phyloP scores from a whole-genome alignment of 2,329 filamentous ascomycete genomes.

The Sarocladium kiliense region DNA sequence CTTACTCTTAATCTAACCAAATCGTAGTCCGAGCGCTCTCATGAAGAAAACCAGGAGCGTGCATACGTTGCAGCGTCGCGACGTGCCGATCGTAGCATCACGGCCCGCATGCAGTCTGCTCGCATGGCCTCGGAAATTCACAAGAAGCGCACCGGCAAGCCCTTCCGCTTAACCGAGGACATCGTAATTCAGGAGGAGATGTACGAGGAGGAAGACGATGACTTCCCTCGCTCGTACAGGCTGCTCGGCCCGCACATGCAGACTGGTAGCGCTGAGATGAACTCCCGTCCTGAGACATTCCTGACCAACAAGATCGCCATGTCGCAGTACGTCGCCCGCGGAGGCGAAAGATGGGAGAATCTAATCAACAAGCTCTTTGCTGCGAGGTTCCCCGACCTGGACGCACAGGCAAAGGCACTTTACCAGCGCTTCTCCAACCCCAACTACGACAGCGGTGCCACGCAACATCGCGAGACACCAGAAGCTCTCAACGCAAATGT shows the following conservation, averaged over 20 bases:
- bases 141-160: constrained; percentile 79
- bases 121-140: constrained; percentile 86
- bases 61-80: constrained; percentile 91
- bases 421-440: constrained; percentile 14
- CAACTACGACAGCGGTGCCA: constrained; percentile 5
- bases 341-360: constrained; percentile 32
- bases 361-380: constrained; percentile 43
- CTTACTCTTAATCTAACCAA: background rate
- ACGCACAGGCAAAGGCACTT: constrained; percentile 20
- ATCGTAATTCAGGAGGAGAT: constrained; percentile 89
- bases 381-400: constrained; percentile 37
- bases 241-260: constrained; percentile 58
- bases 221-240: constrained; percentile 62
- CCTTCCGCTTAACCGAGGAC: constrained; percentile 74
- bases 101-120: constrained; percentile 84
- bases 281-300: constrained; percentile 51
- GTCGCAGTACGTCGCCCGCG: constrained; percentile 31
- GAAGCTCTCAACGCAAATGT: background rate
- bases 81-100: constrained; percentile 78
- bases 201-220: constrained; percentile 93
- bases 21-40: constrained; percentile 63
- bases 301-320: constrained; percentile 37
- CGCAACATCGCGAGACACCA: background rate
- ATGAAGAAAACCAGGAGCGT: constrained; percentile 78
- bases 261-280: constrained; percentile 55